Evolutionary conservation across 129 eudicot genomes (phyloP).

Genomic region (Tagetes patula): DNA sequence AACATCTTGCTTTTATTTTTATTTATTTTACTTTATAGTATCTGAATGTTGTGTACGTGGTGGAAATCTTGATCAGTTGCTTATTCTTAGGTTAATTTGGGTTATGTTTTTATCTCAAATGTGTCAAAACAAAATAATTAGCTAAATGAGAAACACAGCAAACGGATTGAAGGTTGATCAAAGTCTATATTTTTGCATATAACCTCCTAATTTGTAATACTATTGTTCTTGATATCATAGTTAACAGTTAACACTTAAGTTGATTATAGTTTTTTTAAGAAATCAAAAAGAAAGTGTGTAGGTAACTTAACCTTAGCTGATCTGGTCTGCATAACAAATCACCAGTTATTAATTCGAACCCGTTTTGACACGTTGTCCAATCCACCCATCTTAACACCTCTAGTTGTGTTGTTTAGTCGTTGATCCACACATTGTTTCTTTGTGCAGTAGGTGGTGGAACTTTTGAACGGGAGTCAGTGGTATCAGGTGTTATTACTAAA

Average conservation of each 20-base stretch:
- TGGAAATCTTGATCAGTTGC: constrained; percentile 8
- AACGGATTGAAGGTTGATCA: background rate
- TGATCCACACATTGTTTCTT: constrained; percentile 13
- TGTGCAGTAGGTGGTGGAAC: constrained; percentile 61
- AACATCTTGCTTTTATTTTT: constrained; percentile 18
- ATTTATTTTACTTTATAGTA: constrained; percentile 12
- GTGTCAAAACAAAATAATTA: background rate
- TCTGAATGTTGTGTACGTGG: constrained; percentile 11
- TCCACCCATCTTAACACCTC: constrained; percentile 3
- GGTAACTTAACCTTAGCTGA: background rate
- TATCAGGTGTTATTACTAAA: constrained; percentile 39
- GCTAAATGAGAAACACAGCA: background rate
- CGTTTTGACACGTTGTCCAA: background rate
- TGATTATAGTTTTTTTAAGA: background rate
- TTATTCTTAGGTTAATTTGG: constrained; percentile 7
- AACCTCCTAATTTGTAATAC: background rate
- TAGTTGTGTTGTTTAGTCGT: background rate
- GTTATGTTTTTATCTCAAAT: background rate
- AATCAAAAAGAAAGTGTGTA: background rate
- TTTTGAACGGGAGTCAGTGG: constrained; percentile 66
- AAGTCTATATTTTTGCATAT: background rate
- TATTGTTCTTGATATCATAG: background rate
- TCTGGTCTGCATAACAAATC: background rate
- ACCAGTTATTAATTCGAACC: background rate
- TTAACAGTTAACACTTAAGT: background rate